Evolutionary conservation across 2,329 filamentous ascomycete genomes (phyloP), one percentile per base, ranked within the genome.

Genomic region (Penicillium sp.): DNA sequence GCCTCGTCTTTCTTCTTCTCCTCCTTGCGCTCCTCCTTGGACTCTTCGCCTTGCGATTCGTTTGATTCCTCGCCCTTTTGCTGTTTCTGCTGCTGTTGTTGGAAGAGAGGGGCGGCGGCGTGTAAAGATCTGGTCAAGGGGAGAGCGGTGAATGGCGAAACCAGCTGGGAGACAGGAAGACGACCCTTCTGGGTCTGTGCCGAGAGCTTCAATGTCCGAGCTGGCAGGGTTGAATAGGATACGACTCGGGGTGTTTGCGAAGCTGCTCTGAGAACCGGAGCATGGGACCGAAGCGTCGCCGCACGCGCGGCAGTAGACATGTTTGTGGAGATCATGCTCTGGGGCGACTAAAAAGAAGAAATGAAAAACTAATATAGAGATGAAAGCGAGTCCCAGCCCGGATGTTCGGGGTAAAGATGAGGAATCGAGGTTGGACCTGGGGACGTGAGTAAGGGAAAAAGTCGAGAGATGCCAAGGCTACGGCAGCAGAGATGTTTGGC

Each of bases 1-100:
- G 90, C 85, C 23, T 81, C 70, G 29, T 75, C 73, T 51, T 89
- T 81, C 60, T 81, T 74, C 47, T 77, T 72, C 41, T 78, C 72
- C 13, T 46, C 69, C 26, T 70, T 71, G 34, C 36, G 11, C 44
- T 79, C 69, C 22, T 75, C 69, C 54, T 75, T 68, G 46, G 71
- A 57, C 41, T 72, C 68, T 32, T 77, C 68, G 40, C 77, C 68
- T 48, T 76, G 72, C 40, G 62, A 60, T 46, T 63, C 52, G 54
- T 68, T 54, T 64, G 56, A 41, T 39, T 67, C 62, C 28, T 66
- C 58, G 6, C 46, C 65, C 31, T 71, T 59, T 49, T 76, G 70
- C 40, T 70, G 57, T 40, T 63, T 46, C 29, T 61, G 52, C 47
- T 68, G 56, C 48, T 63, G 60, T 44, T 69, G 57, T 50, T 69